phyloP scores from a whole-genome alignment of 2,329 filamentous ascomycete genomes.

The Alternaria dauci region DNA sequence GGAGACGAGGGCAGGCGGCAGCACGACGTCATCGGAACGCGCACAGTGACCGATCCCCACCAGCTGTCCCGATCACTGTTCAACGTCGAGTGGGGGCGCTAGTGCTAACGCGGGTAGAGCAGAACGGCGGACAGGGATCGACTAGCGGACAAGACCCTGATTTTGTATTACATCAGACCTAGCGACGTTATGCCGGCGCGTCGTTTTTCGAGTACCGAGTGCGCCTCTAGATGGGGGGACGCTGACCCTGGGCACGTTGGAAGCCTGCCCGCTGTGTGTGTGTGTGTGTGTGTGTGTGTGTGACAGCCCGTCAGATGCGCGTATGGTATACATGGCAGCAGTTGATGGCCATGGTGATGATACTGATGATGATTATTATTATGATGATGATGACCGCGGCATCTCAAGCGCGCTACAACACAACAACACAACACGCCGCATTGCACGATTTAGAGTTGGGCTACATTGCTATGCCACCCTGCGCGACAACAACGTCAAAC shows the following conservation, averaged over 20 bases:
- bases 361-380: too few relatives aligned
- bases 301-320: background rate
- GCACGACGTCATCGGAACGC: slow-evolving; percentile 25
- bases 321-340: background rate
- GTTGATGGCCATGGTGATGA: too few relatives aligned
- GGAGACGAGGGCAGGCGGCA: slow-evolving; percentile 6
- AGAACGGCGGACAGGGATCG: slow-evolving; percentile 14
- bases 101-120: slow-evolving; percentile 1
- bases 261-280: too few relatives aligned
- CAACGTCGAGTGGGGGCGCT: slow-evolving; percentile 11
- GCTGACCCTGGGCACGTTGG: background rate
- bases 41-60: slow-evolving; percentile 21
- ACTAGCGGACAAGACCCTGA: slow-evolving; percentile 31
- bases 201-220: slow-evolving; percentile 21
- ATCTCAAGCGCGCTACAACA: too few relatives aligned
- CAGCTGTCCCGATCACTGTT: slow-evolving; percentile 25
- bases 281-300: too few relatives aligned
- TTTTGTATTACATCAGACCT: slow-evolving; percentile 34
- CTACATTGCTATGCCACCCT: background rate
- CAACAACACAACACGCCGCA: too few relatives aligned
- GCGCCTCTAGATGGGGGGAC: slow-evolving; percentile 10
- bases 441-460: too few relatives aligned
- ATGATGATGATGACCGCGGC: too few relatives aligned
- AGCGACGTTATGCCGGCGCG: slow-evolving; percentile 24
- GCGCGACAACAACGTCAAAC: background rate